These are phyloP conservation scores for Gastrolobium villosum DNA, from an alignment of 306 rosid species.

Conservation along the genomic window DNA sequence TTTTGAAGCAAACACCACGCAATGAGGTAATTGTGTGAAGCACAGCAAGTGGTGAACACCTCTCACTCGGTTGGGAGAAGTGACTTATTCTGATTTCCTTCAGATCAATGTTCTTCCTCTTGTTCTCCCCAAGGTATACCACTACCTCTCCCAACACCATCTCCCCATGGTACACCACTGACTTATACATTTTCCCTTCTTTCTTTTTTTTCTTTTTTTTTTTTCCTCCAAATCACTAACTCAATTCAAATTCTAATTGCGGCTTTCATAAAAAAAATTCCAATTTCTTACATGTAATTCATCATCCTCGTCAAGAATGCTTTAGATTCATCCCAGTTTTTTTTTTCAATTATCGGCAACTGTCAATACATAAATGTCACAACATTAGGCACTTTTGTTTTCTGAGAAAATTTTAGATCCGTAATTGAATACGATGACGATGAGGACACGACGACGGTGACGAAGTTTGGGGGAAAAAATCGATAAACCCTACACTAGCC, in stretches of 20 bases:
- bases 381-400: slow-evolving; percentile 46
- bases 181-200: slow-evolving; percentile 57
- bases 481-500: slow-evolving; percentile 29
- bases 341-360: slow-evolving; percentile 54
- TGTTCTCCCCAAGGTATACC: slow-evolving; percentile 69
- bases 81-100: slow-evolving; percentile 87
- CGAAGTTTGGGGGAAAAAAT: slow-evolving; percentile 26
- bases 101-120: slow-evolving; percentile 66
- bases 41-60: slow-evolving; percentile 95
- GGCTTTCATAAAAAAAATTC: slow-evolving; percentile 29
- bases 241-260: not conserved
- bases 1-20: slow-evolving; percentile 82
- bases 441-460: not conserved
- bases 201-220: not conserved
- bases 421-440: slow-evolving; percentile 54
- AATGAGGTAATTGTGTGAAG: slow-evolving; percentile 73
- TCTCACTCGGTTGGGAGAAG: slow-evolving; percentile 86
- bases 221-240: slow-evolving; percentile 36
- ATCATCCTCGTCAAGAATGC: slow-evolving; percentile 56
- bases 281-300: slow-evolving; percentile 8
- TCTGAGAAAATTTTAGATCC: slow-evolving; percentile 62
- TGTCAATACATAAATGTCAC: not conserved
- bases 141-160: slow-evolving; percentile 83
- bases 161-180: slow-evolving; percentile 71
- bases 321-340: slow-evolving; percentile 61